Conservation (phyloP, 495 filamentous ascomycete genomes). For the Neurospora sp. region DNA sequence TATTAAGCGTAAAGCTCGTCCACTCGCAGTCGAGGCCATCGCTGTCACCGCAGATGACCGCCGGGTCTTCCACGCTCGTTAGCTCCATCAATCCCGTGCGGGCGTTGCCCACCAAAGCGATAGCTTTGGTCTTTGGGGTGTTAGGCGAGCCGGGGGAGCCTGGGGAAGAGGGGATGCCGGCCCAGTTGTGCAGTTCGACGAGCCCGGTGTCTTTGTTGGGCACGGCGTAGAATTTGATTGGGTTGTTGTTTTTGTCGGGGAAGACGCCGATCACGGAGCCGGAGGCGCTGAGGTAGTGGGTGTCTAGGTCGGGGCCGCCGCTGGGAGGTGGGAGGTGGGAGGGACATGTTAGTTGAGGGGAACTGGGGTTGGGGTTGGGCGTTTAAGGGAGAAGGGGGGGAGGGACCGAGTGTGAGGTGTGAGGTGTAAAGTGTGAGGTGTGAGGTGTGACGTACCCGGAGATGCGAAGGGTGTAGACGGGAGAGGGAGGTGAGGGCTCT, state of each 20-base stretch:
- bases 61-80: constrained; percentile 20
- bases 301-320: constrained; percentile 6
- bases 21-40: neutral
- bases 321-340: neutral
- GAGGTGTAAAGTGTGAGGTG: neutral
- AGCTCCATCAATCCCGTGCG: constrained; percentile 14
- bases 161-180: constrained; percentile 16
- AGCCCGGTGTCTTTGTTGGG: neutral
- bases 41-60: constrained; percentile 9
- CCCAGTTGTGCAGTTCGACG: constrained; percentile 4
- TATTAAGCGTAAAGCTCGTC: constrained; percentile 22
- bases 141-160: constrained; percentile 11
- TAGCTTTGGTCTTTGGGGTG: neutral
- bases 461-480: constrained; percentile 12
- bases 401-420: neutral
- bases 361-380: neutral
- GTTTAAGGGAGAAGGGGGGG: neutral
- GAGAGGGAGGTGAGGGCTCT: neutral
- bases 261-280: constrained; percentile 9
- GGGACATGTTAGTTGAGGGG: constrained; percentile 3
- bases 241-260: neutral
- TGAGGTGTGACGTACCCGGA: constrained; percentile 9
- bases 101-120: neutral
- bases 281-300: constrained; percentile 2
- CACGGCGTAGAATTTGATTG: constrained; percentile 11